Evolutionary conservation across 768 basidiomycete species (phyloP).

Genomic region (Lactifluus echinatus): DNA sequence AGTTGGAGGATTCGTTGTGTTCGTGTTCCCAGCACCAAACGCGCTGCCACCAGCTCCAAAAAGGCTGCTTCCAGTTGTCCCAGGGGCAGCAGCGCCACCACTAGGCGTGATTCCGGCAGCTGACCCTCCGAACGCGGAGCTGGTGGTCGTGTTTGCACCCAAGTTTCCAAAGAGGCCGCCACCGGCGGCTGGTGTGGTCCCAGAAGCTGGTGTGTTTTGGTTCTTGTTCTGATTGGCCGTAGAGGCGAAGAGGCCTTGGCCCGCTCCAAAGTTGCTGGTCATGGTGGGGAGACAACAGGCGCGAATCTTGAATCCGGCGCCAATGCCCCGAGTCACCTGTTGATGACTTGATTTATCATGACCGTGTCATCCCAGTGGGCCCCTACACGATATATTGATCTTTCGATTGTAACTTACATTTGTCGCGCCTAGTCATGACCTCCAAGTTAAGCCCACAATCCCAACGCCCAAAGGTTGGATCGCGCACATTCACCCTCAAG

Average conservation of each 20-base stretch:
- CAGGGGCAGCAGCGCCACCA: background rate
- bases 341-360: background rate
- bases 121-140: conserved; percentile 6
- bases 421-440: background rate
- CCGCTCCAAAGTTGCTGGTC: conserved; percentile 16
- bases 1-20: background rate
- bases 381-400: too few relatives aligned
- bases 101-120: background rate
- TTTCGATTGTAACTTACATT: background rate
- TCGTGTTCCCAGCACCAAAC: conserved; percentile 7
- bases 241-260: conserved; percentile 4
- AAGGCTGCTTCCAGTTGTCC: background rate
- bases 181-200: conserved; percentile 5
- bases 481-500: conserved; percentile 36
- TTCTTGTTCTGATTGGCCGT: conserved; percentile 16
- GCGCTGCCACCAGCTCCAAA: background rate
- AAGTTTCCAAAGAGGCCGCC: conserved; percentile 18
- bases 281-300: conserved; percentile 2
- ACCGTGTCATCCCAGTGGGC: background rate
- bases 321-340: background rate
- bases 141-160: conserved; percentile 16
- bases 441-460: background rate
- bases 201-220: conserved; percentile 8
- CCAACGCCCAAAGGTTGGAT: conserved; percentile 4
- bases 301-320: background rate